Evolutionary conservation across 495 filamentous ascomycete genomes (phyloP).

Genomic region (Cercophora samala): DNA sequence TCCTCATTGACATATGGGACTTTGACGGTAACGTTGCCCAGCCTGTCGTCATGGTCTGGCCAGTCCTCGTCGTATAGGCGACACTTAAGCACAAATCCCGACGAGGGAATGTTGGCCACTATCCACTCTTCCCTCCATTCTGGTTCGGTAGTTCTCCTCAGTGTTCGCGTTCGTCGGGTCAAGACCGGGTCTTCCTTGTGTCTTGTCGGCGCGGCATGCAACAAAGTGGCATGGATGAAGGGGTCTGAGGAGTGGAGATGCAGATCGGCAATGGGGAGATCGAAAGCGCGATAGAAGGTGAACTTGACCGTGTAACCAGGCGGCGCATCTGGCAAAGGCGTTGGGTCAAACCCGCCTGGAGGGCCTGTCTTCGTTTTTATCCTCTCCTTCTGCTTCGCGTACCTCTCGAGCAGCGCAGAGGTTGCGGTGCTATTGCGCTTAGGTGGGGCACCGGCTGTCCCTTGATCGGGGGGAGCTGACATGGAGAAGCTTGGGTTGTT

Average conservation of each 20-base stretch:
- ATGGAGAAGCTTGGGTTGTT: background rate
- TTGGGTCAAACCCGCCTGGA: slow-evolving; percentile 74
- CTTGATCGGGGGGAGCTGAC: background rate
- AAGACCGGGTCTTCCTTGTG: slow-evolving; percentile 78
- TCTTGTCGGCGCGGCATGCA: slow-evolving; percentile 56
- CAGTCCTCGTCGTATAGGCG: slow-evolving; percentile 86
- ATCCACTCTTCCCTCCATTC: slow-evolving; percentile 84
- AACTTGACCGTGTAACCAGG: slow-evolving; percentile 81
- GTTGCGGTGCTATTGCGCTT: background rate
- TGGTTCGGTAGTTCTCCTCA: slow-evolving; percentile 66
- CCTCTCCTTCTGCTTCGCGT: slow-evolving; percentile 38
- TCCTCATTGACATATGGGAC: slow-evolving; percentile 54
- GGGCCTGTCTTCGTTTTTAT: slow-evolving; percentile 60
- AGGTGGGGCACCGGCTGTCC: background rate
- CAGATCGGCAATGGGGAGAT: slow-evolving; percentile 80
- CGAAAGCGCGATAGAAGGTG: slow-evolving; percentile 74
- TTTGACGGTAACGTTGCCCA: slow-evolving; percentile 75
- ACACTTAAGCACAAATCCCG: slow-evolving; percentile 76
- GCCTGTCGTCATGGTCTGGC: slow-evolving; percentile 78
- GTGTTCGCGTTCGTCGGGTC: slow-evolving; percentile 70
- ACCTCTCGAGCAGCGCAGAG: slow-evolving; percentile 1
- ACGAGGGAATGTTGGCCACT: slow-evolving; percentile 75
- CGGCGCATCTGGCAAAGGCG: slow-evolving; percentile 67
- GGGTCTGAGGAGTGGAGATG: slow-evolving; percentile 77
- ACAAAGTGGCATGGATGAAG: slow-evolving; percentile 69